These are phyloP conservation scores for Kurtzmaniella quercitrusa DNA, from an alignment of 1,139 yeast genomes.

Conservation along the genomic window DNA sequence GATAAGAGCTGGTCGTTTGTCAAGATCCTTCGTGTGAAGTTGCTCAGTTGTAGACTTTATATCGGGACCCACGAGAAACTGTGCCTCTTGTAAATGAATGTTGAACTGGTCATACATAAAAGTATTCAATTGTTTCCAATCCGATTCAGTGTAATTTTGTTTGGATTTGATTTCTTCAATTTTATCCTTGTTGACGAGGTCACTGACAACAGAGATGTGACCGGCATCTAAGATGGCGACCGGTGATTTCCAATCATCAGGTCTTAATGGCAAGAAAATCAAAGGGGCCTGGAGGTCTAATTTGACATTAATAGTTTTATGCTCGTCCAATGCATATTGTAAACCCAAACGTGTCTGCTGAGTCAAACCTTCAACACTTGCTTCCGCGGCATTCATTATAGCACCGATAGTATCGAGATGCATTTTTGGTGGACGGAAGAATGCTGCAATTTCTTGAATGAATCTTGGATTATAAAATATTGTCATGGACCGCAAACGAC, in stretches of 20 bases:
- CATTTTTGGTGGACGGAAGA: slow-evolving; percentile 83
- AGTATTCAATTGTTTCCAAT: slow-evolving; percentile 66
- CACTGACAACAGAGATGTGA: slow-evolving; percentile 80
- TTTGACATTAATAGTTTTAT: slow-evolving; percentile 80
- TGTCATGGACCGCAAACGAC: slow-evolving; percentile 82
- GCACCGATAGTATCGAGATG: slow-evolving; percentile 90
- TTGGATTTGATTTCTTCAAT: slow-evolving; percentile 70
- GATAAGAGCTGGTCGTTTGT: slow-evolving; percentile 48
- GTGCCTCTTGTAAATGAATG: slow-evolving; percentile 78
- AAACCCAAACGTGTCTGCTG: slow-evolving; percentile 88
- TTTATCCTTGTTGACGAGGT: slow-evolving; percentile 67
- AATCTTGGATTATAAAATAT: slow-evolving; percentile 82
- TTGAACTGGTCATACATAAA: slow-evolving; percentile 89
- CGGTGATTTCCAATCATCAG: slow-evolving; percentile 76
- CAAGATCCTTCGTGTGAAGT: slow-evolving; percentile 45
- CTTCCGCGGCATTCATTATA: slow-evolving; percentile 91
- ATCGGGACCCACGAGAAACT: slow-evolving; percentile 80
- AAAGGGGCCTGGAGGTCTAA: slow-evolving; percentile 93
- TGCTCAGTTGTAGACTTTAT: slow-evolving; percentile 74
- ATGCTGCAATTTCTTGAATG: slow-evolving; percentile 66
- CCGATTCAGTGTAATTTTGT: slow-evolving; percentile 64
- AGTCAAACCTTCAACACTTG: slow-evolving; percentile 87
- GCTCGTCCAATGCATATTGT: slow-evolving; percentile 91
- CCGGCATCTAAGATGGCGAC: slow-evolving; percentile 96
- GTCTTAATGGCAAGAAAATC: slow-evolving; percentile 82